Evolutionary conservation across 768 basidiomycete species (phyloP).

Genomic region (Paxillus involutus): DNA sequence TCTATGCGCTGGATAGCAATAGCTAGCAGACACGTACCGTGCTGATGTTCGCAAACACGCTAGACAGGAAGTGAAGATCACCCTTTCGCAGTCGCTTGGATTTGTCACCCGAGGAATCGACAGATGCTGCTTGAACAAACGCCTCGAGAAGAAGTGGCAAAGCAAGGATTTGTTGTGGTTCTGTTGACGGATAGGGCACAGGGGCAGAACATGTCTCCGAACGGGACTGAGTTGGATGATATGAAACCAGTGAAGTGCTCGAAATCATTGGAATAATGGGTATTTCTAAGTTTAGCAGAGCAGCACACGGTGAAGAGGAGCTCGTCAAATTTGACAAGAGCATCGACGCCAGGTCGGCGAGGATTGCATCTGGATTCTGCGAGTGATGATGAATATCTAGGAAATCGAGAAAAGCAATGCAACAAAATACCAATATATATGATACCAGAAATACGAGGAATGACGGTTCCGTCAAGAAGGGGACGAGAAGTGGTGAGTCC

Average conservation of each 20-base stretch:
- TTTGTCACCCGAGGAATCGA: slow-evolving; percentile 48
- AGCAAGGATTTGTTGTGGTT: slow-evolving; percentile 55
- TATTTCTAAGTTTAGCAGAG: slow-evolving; percentile 65
- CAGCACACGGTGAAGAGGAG: slow-evolving; percentile 62
- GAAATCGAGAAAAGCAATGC: neutral
- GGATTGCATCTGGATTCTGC: slow-evolving; percentile 86
- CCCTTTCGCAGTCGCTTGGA: slow-evolving; percentile 64
- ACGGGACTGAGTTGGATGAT: slow-evolving; percentile 75
- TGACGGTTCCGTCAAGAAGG: slow-evolving; percentile 62
- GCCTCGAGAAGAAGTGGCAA: slow-evolving; percentile 88
- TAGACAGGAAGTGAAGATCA: slow-evolving; percentile 86
- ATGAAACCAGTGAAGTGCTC: slow-evolving; percentile 45
- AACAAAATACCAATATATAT: slow-evolving; percentile 79
- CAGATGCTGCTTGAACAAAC: slow-evolving; percentile 71
- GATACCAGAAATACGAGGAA: slow-evolving; percentile 85
- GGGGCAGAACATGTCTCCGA: slow-evolving; percentile 79
- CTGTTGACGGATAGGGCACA: slow-evolving; percentile 62
- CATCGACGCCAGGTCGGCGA: slow-evolving; percentile 97
- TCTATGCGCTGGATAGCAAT: neutral
- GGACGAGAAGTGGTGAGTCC: slow-evolving; percentile 70
- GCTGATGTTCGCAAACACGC: slow-evolving; percentile 91
- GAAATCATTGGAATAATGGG: slow-evolving; percentile 51
- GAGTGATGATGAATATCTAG: slow-evolving; percentile 8
- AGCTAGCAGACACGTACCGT: slow-evolving; percentile 49
- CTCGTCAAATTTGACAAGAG: slow-evolving; percentile 91